Evolutionary conservation across 495 filamentous ascomycete species (phyloP).

Genomic region (Lichenothelia convexa): DNA sequence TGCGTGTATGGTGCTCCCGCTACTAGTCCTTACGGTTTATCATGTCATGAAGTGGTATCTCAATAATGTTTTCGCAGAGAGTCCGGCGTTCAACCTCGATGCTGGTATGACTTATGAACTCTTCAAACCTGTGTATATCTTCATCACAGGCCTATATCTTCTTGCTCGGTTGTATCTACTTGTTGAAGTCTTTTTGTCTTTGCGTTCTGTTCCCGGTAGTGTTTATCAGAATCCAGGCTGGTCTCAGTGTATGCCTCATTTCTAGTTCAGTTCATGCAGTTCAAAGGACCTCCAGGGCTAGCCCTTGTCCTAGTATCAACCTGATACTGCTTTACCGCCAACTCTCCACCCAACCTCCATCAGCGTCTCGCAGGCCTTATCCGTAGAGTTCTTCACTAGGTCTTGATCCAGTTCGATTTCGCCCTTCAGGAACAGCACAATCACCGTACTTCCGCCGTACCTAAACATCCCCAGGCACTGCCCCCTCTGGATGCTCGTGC

Average conservation of each 20-base stretch:
- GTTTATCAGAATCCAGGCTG: constrained; percentile 9
- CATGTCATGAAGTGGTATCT: not conserved
- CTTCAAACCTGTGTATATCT: too few species aligned
- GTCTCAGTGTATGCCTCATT: constrained; percentile 10
- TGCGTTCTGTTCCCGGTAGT: constrained; percentile 2
- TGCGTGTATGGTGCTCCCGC: too few species aligned
- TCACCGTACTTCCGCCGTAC: constrained; percentile 14
- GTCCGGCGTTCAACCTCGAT: not conserved
- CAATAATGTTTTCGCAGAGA: not conserved
- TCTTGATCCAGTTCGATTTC: constrained; percentile 12
- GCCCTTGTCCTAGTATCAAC: too few species aligned
- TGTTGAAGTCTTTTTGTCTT: constrained; percentile 7
- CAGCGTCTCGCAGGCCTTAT: constrained; percentile 17
- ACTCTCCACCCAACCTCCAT: constrained; percentile 21
- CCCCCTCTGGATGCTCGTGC: constrained; percentile 7
- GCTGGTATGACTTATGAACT: not conserved
- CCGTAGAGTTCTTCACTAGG: constrained; percentile 12
- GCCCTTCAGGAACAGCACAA: constrained; percentile 8
- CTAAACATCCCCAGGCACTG: constrained; percentile 14
- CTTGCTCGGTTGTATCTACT: constrained; percentile 7
- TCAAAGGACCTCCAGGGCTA: too few species aligned
- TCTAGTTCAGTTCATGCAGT: too few species aligned
- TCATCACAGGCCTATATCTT: too few species aligned
- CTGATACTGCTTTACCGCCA: too few species aligned
- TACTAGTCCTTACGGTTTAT: too few species aligned